Evolutionary conservation across 2,329 filamentous ascomycete species (phyloP).

Genomic region (Microdochium paspali): DNA sequence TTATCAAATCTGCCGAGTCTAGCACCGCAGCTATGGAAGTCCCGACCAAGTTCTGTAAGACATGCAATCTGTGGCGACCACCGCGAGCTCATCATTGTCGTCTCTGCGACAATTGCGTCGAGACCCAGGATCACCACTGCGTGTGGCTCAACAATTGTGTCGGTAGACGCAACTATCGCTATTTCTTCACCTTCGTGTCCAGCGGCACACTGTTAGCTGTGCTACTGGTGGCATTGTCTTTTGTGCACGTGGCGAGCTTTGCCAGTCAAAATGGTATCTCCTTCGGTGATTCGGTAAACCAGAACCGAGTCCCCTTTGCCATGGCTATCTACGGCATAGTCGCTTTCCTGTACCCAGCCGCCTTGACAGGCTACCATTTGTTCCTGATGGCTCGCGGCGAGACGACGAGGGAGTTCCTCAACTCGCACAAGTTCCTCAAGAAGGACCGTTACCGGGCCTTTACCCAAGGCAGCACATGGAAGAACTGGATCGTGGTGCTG

Average conservation of each 20-base stretch:
- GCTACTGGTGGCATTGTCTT: slow-evolving; percentile 65
- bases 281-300: slow-evolving; percentile 58
- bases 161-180: slow-evolving; percentile 93
- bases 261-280: slow-evolving; percentile 50
- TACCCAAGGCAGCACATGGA: slow-evolving; percentile 63
- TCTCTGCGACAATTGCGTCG: slow-evolving; percentile 92
- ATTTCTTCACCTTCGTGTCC: slow-evolving; percentile 88
- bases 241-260: slow-evolving; percentile 76
- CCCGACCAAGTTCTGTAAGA: slow-evolving; percentile 95
- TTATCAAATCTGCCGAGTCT: slow-evolving; percentile 71
- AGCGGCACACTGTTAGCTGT: slow-evolving; percentile 67
- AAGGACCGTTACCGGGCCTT: slow-evolving; percentile 88
- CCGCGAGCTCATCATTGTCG: slow-evolving; percentile 94
- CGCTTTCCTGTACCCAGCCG: slow-evolving; percentile 68
- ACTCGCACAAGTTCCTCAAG: slow-evolving; percentile 90
- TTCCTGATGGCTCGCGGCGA: slow-evolving; percentile 87
- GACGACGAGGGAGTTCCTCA: slow-evolving; percentile 92
- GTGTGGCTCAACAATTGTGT: slow-evolving; percentile 99
- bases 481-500: slow-evolving; percentile 75
- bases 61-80: slow-evolving; percentile 94
- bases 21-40: slow-evolving; percentile 89
- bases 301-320: slow-evolving; percentile 74
- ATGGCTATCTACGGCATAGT: slow-evolving; percentile 79
- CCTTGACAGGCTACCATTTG: slow-evolving; percentile 79
- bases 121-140: slow-evolving; percentile 96